These are phyloP conservation scores for Phytopythium cucurbitacearum DNA, from an alignment of 352 stramenopile species.

Conservation along the genomic window DNA sequence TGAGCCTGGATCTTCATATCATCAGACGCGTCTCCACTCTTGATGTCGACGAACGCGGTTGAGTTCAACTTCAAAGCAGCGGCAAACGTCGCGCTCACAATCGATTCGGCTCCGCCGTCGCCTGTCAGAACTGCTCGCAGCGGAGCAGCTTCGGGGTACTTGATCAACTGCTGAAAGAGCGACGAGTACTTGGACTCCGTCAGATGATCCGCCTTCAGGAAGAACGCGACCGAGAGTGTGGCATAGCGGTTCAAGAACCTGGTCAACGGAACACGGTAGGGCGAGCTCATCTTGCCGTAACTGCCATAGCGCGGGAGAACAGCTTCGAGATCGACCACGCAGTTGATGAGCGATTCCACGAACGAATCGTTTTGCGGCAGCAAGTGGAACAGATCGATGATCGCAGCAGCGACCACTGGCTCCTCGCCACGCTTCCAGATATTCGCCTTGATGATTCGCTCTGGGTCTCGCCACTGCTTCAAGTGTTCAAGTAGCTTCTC, in stretches of 20 bases:
- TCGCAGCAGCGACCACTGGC: constrained; percentile 91
- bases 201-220: constrained; percentile 83
- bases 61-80: constrained; percentile 54
- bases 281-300: constrained; percentile 86
- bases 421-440: constrained; percentile 95
- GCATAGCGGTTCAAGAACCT: constrained; percentile 93
- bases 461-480: constrained; percentile 91
- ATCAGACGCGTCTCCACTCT: constrained; percentile 35
- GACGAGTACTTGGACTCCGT: constrained; percentile 87
- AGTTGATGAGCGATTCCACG: constrained; percentile 94
- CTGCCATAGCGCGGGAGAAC: constrained; percentile 90
- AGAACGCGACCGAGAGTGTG: constrained; percentile 78
- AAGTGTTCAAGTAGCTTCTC: constrained; percentile 97
- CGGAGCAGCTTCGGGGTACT: constrained; percentile 81
- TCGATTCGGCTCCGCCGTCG: constrained; percentile 82
- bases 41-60: constrained; percentile 29
- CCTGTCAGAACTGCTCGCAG: constrained; percentile 87
- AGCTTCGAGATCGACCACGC: constrained; percentile 92
- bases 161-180: constrained; percentile 94
- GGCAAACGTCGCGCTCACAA: constrained; percentile 93
- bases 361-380: constrained; percentile 94
- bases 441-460: constrained; percentile 87
- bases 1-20: constrained; percentile 82
- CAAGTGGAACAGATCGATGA: constrained; percentile 96
- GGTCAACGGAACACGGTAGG: constrained; percentile 90